Conservation (phyloP, 768 basidiomycete species). For the Pleurotus eryngii region DNA sequence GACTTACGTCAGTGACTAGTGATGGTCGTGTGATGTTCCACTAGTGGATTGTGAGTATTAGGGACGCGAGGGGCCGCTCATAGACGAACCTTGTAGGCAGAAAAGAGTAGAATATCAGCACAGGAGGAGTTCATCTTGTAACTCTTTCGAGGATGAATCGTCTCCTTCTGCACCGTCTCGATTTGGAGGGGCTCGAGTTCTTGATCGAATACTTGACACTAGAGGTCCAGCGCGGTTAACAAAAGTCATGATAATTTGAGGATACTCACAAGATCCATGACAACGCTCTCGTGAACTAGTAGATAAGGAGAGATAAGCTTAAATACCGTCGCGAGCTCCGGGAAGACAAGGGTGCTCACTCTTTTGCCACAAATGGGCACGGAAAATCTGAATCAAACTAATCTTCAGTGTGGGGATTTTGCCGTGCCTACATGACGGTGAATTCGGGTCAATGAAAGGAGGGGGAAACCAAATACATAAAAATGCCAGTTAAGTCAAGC, state of each 20-base stretch:
- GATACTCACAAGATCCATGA: slow-evolving; percentile 75
- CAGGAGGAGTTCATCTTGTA: slow-evolving; percentile 99
- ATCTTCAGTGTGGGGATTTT: slow-evolving; percentile 99
- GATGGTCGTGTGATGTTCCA: slow-evolving; percentile 99
- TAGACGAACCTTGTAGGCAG: slow-evolving; percentile 70
- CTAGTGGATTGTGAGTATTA: slow-evolving; percentile 27
- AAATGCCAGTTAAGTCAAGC: slow-evolving; percentile 94
- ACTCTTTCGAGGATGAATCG: slow-evolving; percentile 98
- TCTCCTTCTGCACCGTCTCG: slow-evolving; percentile 99
- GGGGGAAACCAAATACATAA: slow-evolving; percentile 55
- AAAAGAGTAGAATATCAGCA: slow-evolving; percentile 96
- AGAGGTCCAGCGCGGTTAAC: not conserved
- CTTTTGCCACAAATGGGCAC: slow-evolving; percentile 99
- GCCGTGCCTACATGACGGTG: slow-evolving; percentile 64
- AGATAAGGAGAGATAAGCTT: not conserved
- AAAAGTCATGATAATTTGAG: not conserved
- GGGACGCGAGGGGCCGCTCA: not conserved
- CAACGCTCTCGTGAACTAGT: slow-evolving; percentile 84
- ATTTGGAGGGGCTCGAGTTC: slow-evolving; percentile 97
- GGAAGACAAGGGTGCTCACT: slow-evolving; percentile 52
- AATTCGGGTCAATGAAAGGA: not conserved
- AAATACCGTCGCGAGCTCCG: slow-evolving; percentile 4
- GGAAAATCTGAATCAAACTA: slow-evolving; percentile 99
- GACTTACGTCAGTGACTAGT: slow-evolving; percentile 83
- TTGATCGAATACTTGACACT: slow-evolving; percentile 99